Conservation (phyloP, 306 rosid species). For the Spatholobus suberectus region DNA sequence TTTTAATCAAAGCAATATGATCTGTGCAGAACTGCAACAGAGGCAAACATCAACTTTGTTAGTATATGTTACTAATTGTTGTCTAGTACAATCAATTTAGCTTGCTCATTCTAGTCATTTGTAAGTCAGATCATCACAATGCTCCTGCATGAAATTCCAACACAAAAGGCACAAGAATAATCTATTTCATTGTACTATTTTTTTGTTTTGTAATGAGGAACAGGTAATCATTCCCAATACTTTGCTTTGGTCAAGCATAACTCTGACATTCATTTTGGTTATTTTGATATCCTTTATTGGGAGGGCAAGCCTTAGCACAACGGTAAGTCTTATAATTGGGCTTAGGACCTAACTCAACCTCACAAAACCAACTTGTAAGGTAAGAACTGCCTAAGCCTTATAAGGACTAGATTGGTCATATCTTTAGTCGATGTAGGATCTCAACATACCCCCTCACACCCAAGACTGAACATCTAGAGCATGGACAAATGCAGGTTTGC, state of each 20-base stretch:
- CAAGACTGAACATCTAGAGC: neutral
- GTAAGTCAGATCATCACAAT: constrained; percentile 13
- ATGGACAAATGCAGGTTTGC: neutral
- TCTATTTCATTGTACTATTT: neutral
- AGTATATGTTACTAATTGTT: constrained; percentile 18
- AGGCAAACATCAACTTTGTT: neutral
- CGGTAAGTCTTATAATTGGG: neutral
- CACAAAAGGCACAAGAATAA: neutral
- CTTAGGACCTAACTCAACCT: neutral
- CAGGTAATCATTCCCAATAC: neutral
- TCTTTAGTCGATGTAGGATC: neutral
- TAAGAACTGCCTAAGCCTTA: neutral
- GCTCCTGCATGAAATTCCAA: neutral
- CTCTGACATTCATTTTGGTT: neutral
- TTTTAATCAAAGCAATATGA: constrained; percentile 25
- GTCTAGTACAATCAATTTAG: constrained; percentile 24
- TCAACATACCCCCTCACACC: neutral
- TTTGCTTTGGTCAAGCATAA: neutral
- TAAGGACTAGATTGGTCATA: neutral
- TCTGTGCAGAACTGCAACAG: constrained; percentile 12
- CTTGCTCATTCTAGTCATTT: constrained; percentile 10
- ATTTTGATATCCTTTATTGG: neutral
- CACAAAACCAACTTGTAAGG: neutral
- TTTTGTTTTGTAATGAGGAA: neutral
- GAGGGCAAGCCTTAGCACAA: neutral